These are phyloP conservation scores for Xylaria sp. DNA, from an alignment of 2,329 filamentous ascomycete genomes.

Conservation along the genomic window DNA sequence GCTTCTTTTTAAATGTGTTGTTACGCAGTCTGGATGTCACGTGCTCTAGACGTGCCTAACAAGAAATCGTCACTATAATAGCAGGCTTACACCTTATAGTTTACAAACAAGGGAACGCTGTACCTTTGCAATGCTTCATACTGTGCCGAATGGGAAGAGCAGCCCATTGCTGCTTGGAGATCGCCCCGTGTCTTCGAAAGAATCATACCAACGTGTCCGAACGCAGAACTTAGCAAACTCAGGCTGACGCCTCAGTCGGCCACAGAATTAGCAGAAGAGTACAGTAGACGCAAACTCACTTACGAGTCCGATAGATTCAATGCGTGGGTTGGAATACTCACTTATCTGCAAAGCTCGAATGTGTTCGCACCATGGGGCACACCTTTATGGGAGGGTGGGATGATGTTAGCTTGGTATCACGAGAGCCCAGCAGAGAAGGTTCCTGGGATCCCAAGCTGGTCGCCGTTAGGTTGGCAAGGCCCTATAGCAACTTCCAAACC, in stretches of 20 bases:
- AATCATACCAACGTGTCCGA: not conserved
- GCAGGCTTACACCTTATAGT: too few relatives aligned
- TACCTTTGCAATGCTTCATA: not conserved
- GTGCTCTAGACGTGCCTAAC: not conserved
- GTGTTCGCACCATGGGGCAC: not conserved
- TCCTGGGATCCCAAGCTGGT: not conserved
- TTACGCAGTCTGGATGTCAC: not conserved
- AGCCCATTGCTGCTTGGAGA: not conserved
- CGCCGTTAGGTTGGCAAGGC: not conserved
- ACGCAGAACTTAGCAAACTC: not conserved
- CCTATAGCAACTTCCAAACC: not conserved
- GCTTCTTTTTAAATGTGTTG: not conserved
- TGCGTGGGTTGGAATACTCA: not conserved
- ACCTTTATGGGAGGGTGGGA: not conserved
- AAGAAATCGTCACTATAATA: too few relatives aligned
- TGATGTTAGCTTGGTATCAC: not conserved
- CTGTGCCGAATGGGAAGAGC: not conserved
- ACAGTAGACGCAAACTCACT: not conserved
- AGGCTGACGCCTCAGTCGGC: not conserved
- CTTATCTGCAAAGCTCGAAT: not conserved
- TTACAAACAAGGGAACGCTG: too few relatives aligned
- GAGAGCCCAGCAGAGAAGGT: not conserved
- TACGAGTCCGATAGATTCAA: not conserved
- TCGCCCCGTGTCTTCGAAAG: not conserved
- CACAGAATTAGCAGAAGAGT: not conserved